Conservation (phyloP, 176 grass and related monocot genomes). For the Canna indica region DNA sequence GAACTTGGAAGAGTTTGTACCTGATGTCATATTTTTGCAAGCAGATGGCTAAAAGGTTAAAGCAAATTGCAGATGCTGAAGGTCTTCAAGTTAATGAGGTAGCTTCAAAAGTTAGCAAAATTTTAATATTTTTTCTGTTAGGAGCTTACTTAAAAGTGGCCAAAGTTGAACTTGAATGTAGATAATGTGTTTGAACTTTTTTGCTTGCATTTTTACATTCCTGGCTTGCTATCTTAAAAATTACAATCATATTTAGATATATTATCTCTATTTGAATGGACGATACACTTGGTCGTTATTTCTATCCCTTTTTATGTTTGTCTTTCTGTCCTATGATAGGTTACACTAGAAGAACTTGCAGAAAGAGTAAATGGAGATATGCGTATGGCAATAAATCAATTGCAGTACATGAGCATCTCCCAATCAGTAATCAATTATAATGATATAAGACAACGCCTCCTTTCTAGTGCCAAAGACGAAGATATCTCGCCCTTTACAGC, state of each 20-base stretch:
- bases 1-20: constrained; percentile 4
- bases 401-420: constrained; percentile 95
- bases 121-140: neutral
- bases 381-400: constrained; percentile 96
- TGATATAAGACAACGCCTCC: constrained; percentile 78
- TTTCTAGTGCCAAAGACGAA: constrained; percentile 95
- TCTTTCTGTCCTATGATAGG: constrained; percentile 34
- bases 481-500: constrained; percentile 98
- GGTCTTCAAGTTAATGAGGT: constrained; percentile 97
- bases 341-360: constrained; percentile 96
- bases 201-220: no score
- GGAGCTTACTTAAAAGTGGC: neutral
- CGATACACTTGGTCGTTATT: neutral
- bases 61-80: constrained; percentile 89
- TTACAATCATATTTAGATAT: neutral
- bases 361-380: constrained; percentile 97
- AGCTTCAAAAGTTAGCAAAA: neutral
- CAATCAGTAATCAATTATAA: constrained; percentile 94
- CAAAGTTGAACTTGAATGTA: neutral
- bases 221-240: neutral
- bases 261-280: neutral
- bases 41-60: constrained; percentile 98
- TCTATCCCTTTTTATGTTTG: constrained; percentile 11
- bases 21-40: constrained; percentile 13
- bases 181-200: neutral